phyloP scores from a whole-genome alignment of 495 filamentous ascomycete genomes.

The Penicillium bialowiezense region DNA sequence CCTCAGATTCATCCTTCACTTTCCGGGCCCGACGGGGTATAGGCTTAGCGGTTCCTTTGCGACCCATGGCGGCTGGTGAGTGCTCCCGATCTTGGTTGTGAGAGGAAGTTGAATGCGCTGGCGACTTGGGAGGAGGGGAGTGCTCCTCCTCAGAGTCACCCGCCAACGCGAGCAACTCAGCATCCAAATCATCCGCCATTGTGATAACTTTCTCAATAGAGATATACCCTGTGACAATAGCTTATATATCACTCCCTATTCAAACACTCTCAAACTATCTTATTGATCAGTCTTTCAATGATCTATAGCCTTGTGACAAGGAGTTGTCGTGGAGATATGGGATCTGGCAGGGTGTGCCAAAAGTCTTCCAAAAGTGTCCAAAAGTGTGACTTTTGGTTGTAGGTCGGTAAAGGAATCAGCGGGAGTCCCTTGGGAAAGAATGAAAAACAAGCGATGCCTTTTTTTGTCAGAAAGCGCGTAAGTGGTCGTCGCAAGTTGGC shows the following conservation, averaged over 20 bases:
- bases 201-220: conserved; percentile 20
- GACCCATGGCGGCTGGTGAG: conserved; percentile 38
- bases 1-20: conserved; percentile 66
- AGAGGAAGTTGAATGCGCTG: conserved; percentile 35
- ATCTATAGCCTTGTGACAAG: neutral
- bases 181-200: conserved; percentile 73
- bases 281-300: neutral
- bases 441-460: neutral
- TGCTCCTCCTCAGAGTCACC: conserved; percentile 62
- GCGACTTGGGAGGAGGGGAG: conserved; percentile 40
- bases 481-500: conserved; percentile 24
- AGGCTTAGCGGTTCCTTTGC: conserved; percentile 47
- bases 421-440: neutral
- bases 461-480: conserved; percentile 1
- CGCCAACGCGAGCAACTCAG: conserved; percentile 83
- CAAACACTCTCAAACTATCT: neutral
- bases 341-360: neutral
- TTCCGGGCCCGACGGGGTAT: conserved; percentile 40
- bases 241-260: neutral
- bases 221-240: neutral
- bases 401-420: neutral
- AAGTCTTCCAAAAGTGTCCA: neutral
- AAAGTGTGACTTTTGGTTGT: neutral
- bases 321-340: conserved; percentile 8
- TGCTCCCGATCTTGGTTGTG: conserved; percentile 26